Conservation (phyloP, 768 basidiomycete genomes). For the Mycena galopus region DNA sequence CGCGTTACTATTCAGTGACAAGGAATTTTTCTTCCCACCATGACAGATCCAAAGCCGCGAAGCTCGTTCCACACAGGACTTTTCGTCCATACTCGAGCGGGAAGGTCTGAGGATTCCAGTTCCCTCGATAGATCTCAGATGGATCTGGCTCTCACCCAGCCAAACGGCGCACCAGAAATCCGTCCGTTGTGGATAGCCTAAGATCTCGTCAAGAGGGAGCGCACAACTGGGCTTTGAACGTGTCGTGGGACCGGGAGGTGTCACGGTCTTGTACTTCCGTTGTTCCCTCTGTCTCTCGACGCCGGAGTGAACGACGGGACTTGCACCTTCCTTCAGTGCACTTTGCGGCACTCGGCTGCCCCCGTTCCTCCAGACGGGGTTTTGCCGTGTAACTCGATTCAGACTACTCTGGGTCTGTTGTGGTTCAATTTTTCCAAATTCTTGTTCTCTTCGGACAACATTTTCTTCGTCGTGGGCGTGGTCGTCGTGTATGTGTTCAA, state of each 20-base stretch:
- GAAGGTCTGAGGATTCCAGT: slow-evolving; percentile 24
- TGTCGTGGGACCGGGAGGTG: slow-evolving; percentile 27
- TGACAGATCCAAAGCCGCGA: slow-evolving; percentile 17
- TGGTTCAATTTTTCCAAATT: slow-evolving; percentile 20
- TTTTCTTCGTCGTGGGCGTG: neutral
- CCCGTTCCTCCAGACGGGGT: neutral
- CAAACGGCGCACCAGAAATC: slow-evolving; percentile 19
- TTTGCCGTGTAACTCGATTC: slow-evolving; percentile 21
- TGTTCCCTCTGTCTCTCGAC: slow-evolving; percentile 17
- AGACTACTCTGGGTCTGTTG: slow-evolving; percentile 31
- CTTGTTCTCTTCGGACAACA: slow-evolving; percentile 22
- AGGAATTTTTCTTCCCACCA: neutral
- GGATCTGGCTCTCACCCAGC: slow-evolving; percentile 18
- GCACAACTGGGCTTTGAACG: slow-evolving; percentile 20
- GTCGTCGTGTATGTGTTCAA: neutral
- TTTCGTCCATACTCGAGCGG: slow-evolving; percentile 21
- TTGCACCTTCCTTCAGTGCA: no score
- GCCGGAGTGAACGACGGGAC: slow-evolving; percentile 2
- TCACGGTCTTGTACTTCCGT: neutral
- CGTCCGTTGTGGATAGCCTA: slow-evolving; percentile 18
- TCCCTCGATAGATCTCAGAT: slow-evolving; percentile 7
- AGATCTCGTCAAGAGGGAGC: slow-evolving; percentile 20
- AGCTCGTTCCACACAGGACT: no score
- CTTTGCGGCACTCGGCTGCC: slow-evolving; percentile 27
- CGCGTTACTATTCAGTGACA: neutral